phyloP scores from a whole-genome alignment of 2,329 filamentous ascomycete species.

The Colletotrichum karsti region DNA sequence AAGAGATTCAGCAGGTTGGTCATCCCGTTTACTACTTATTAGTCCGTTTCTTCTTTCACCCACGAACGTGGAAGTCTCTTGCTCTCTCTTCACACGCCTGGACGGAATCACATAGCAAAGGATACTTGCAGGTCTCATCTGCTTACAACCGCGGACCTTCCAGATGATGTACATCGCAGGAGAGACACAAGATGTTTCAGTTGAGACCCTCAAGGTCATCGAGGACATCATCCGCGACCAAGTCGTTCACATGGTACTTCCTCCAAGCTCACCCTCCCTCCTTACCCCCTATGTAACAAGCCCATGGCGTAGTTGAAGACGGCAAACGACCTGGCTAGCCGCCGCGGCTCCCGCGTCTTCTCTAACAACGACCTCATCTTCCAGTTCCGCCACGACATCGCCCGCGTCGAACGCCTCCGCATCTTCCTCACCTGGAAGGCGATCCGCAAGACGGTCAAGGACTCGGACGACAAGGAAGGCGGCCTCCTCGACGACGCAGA shows the following conservation, averaged over 20 bases:
- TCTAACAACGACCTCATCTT: constrained; percentile 35
- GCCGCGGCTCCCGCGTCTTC: constrained; percentile 31
- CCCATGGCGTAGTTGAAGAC: constrained; percentile 25
- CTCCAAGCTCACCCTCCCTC: too few relatives aligned
- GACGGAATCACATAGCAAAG: accelerated
- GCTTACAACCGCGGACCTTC: neutral
- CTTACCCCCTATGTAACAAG: neutral
- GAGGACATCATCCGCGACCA: constrained; percentile 32
- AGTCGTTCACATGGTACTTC: constrained; percentile 28
- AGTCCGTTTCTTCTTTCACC: neutral
- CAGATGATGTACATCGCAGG: constrained; percentile 36
- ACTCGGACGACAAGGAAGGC: constrained; percentile 27
- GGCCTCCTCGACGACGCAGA: constrained; percentile 22
- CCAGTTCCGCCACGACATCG: constrained; percentile 33
- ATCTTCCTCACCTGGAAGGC: constrained; percentile 34
- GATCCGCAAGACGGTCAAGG: constrained; percentile 32
- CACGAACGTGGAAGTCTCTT: neutral
- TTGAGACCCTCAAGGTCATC: constrained; percentile 29
- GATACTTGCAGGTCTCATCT: too few relatives aligned
- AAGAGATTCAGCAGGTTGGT: constrained; percentile 25
- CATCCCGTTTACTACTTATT: neutral
- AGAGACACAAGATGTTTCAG: constrained; percentile 26
- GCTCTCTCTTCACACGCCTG: neutral
- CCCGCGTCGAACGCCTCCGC: constrained; percentile 31
- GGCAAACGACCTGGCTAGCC: constrained; percentile 30